Evolutionary conservation across 805 yeast genomes (phyloP), one percentile per base, ranked within the genome.

Genomic region (Yarrowia alimentaria): DNA sequence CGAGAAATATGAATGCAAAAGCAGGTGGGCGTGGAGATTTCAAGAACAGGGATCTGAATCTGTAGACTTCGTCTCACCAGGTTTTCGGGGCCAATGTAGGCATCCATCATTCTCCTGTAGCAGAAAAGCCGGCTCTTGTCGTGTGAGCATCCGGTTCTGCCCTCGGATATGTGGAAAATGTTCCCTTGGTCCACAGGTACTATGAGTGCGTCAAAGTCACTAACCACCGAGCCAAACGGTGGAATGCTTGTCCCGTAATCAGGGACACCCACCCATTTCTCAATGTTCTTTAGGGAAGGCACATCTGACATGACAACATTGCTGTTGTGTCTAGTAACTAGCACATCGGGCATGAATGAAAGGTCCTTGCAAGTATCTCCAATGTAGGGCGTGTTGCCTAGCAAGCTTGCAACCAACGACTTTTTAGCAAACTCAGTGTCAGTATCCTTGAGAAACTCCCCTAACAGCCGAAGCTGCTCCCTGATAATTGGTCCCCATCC

Each of bases 1-100:
- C 47, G 33, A 3, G 47, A 40, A 26, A 40, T 26, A 11, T 26
- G 33, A 11, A 40, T 28, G 33, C 33, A 40, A 25, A 40, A 40
- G 13, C 47, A 40, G 19, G 47, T 19, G 12, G 47, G 33, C 9
- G 19, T 40, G 12, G 47, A 33, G 7, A 13, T 13, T 3, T 40
- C 33, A 6, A 40, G 11, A 18, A 26, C 28, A 6, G 33, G 33
- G 1, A 40, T n/a, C 17, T 17, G 19, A 8, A 4, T 8, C 8
- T 11, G 18, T 9, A 8, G 31, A 37, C 12, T 12, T 13, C n/a
- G n/a, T n/a, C 33, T 19, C 9, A 40, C 24, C 11, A 26, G 19
- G 6, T 40, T 26, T 6, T 28, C 47, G 1, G 47, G 32, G 2
- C 47, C 32, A 12, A 26, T 40, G 25, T 40, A 13, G 1, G 28